Evolutionary conservation across 495 filamentous ascomycete genomes (phyloP).

Genomic region (Penicilliopsis zonata): DNA sequence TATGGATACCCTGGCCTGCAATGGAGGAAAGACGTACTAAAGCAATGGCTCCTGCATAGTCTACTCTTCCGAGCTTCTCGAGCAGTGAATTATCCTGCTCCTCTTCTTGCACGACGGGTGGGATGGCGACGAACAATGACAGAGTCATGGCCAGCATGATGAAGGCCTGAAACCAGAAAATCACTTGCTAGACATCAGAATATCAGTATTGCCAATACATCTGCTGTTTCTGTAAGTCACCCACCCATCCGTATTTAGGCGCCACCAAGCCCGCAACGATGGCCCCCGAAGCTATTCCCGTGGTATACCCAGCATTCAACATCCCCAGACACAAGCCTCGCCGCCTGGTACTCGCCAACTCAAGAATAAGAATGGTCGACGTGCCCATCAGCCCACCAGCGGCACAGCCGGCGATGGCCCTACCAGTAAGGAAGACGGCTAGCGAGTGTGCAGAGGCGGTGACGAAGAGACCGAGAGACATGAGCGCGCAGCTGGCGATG

Average conservation of each 20-base stretch:
- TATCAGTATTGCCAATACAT: too few relatives aligned
- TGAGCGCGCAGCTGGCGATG: conserved; percentile 39
- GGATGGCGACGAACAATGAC: conserved; percentile 47
- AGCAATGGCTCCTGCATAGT: conserved; percentile 54
- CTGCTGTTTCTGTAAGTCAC: conserved; percentile 15
- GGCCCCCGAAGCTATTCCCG: conserved; percentile 58
- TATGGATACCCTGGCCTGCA: too few relatives aligned
- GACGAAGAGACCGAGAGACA: conserved; percentile 49
- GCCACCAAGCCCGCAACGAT: conserved; percentile 55
- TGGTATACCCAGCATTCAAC: conserved; percentile 52
- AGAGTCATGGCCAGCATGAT: conserved; percentile 42
- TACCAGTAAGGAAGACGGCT: conserved; percentile 49
- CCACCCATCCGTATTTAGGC: conserved; percentile 55
- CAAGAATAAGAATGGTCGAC: conserved; percentile 55
- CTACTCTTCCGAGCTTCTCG: conserved; percentile 46
- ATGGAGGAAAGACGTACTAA: conserved; percentile 47
- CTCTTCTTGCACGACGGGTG: conserved; percentile 14
- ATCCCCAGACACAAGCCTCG: conserved; percentile 61
- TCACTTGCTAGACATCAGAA: conserved; percentile 34
- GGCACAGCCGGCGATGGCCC: conserved; percentile 51
- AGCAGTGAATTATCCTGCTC: conserved; percentile 12
- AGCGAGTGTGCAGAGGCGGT: conserved; percentile 45
- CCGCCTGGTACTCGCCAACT: conserved; percentile 48
- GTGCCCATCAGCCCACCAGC: conserved; percentile 55
- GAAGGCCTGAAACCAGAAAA: conserved; percentile 59